Evolutionary conservation across 202 grass and related monocot genomes (phyloP), one percentile per base, ranked within the genome.

Genomic region (Eragrostis tef): DNA sequence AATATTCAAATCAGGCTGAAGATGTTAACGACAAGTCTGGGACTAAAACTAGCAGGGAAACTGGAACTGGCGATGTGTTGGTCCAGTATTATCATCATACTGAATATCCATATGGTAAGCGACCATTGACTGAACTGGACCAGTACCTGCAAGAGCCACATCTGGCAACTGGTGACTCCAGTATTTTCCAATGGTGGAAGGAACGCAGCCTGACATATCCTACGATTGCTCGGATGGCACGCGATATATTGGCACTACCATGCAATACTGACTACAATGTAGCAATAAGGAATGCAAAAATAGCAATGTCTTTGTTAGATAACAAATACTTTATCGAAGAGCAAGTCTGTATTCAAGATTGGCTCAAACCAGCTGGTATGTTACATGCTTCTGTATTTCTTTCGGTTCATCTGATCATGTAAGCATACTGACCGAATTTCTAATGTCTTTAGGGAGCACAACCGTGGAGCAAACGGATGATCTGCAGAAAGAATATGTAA

Each of bases 271-370:
- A n/a, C n/a, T n/a, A n/a, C n/a, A n/a, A n/a, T n/a, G n/a, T n/a
- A n/a, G n/a, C n/a, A n/a, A n/a, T n/a, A n/a, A n/a, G n/a, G n/a
- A n/a, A n/a, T n/a, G n/a, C n/a, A n/a, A 41, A 19, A 57, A 9
- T 46, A 2, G 47, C 48, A 45, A 47, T 80, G 46, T 86, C 56
- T 16, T 21, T 66, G 17, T 80, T 22, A 0, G 1, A 0, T 9
- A 51, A 67, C 31, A 64, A 17, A 19, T 1, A 66, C 6, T 11
- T 25, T 14, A 64, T 48, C 31, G 68, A 80, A 73, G 12, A 64
- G 36, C 67, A 58, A 41, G 74, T 85, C 26, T 80, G 83, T 58
- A 19, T 48, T 73, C 67, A 46, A 48, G 59, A 79, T 64, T 73
- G 75, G 75, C 56, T 73, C 58, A 66, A 17, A 25, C 62, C 75